Conservation (phyloP, 179 eudicot genomes). For the Silene noctiflora region DNA sequence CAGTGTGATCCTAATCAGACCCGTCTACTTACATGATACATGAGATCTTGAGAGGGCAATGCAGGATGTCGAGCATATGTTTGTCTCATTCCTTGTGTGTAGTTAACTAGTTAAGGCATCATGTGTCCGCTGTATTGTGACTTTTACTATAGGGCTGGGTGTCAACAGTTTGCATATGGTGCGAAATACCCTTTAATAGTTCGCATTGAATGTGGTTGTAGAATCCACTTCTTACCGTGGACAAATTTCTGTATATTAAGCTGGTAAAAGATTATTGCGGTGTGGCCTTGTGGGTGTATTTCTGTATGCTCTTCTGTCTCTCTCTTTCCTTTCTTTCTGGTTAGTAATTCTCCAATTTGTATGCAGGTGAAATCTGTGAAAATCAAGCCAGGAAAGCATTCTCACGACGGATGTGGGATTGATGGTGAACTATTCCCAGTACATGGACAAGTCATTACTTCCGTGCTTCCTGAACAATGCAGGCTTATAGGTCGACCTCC, state of each 20-base stretch:
- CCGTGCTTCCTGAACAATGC: slow-evolving; percentile 91
- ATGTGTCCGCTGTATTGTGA: background rate
- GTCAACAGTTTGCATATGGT: background rate
- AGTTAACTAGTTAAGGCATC: slow-evolving; percentile 9
- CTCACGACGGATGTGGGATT: slow-evolving; percentile 84
- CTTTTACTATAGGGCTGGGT: background rate
- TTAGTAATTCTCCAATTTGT: slow-evolving; percentile 10
- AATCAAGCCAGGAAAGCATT: slow-evolving; percentile 80
- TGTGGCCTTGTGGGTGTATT: background rate
- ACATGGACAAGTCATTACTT: slow-evolving; percentile 72
- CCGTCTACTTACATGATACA: background rate
- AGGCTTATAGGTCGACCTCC: slow-evolving; percentile 90
- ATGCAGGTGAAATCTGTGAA: slow-evolving; percentile 94
- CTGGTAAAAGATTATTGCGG: background rate
- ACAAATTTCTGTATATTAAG: background rate
- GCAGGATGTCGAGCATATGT: background rate
- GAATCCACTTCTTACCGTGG: background rate
- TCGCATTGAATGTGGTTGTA: background rate
- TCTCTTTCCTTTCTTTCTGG: background rate
- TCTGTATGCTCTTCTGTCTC: slow-evolving; percentile 13
- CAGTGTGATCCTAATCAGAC: background rate
- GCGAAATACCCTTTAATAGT: background rate
- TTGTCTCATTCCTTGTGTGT: background rate
- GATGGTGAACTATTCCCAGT: slow-evolving; percentile 92
- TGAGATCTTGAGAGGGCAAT: background rate